Evolutionary conservation across 2,329 filamentous ascomycete genomes (phyloP).

Genomic region (Lachnellula occidentalis): DNA sequence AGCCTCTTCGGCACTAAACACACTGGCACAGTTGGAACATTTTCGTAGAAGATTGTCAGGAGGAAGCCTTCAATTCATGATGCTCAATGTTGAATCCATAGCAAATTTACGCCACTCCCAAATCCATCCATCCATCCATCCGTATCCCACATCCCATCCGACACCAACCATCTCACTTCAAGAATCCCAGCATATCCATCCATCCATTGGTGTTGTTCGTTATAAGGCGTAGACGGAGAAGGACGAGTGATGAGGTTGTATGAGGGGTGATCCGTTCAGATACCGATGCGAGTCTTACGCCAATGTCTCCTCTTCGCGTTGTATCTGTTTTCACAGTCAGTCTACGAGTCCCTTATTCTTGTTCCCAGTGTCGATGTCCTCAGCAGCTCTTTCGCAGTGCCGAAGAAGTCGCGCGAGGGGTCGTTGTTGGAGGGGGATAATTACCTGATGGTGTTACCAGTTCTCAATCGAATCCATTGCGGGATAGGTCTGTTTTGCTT

Average conservation of each 20-base stretch:
- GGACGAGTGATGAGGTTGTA: constrained; percentile 6
- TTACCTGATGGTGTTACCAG: constrained; percentile 98
- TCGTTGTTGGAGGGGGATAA: constrained; percentile 4
- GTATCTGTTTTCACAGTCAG: constrained; percentile 60
- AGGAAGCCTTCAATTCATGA: background rate
- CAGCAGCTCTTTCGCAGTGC: background rate
- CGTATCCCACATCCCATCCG: background rate
- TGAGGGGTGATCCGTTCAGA: constrained; percentile 63
- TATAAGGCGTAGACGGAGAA: background rate
- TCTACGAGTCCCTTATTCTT: background rate
- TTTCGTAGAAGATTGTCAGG: too few species aligned
- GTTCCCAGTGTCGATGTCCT: background rate
- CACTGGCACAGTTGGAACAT: too few species aligned
- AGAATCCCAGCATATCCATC: background rate
- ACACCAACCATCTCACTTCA: too few species aligned
- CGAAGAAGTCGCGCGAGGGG: background rate
- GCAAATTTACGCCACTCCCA: constrained; percentile 6
- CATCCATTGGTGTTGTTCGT: constrained; percentile 2
- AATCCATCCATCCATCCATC: background rate
- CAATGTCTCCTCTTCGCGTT: constrained; percentile 99
- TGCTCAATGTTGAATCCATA: constrained; percentile 4
- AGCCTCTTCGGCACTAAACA: too few species aligned
- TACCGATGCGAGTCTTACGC: constrained; percentile 99
- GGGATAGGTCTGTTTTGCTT: constrained; percentile 99
- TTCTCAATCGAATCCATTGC: constrained; percentile 98